Evolutionary conservation across 106 monocot species (phyloP), one percentile per base, ranked within the genome.

Genomic region (Acorus calamus): DNA sequence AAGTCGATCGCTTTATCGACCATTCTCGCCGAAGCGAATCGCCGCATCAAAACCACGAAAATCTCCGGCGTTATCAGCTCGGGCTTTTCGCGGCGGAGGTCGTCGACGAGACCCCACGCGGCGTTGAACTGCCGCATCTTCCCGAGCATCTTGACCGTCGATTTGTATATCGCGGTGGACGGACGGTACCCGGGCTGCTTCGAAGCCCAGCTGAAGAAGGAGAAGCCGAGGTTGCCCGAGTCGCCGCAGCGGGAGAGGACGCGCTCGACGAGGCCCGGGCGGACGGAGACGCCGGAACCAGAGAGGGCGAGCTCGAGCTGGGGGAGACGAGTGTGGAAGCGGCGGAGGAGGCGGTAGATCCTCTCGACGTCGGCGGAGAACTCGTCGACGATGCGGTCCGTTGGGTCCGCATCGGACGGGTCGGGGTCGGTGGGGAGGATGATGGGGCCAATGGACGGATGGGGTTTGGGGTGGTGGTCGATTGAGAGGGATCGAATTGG

Each of bases 281-380:
- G 80, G 71, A 84, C 73, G 68, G 65, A 49, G 62, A 82, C 52
- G 59, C 57, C 53, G 60, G 70, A 75, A 55, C 64, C 70, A 43
- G 11, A 63, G 42, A 88, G 81, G 55, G 78, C 78, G 52, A 67
- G 55, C 49, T 60, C 56, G 44, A 92, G 84, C 69, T 81, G 76
- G 6, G 59, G 48, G 1, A 81, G 86, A 8, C 67, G 71, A 41
- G 74, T 14, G 59, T 92, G 92, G 73, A 77, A 75, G 63, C 69
- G 71, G 42, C 84, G 81, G 71, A 92, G 86, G 63, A 84, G 77
- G n/a, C 87, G 86, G 65, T 92, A 92, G 61, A 84, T 57, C 55
- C 65, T 69, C 65, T 92, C 86, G 28, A 81, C 92, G 63, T 80
- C 76, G 9, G 71, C 9, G 49, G 77, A 62, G 66, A 79, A 63